Evolutionary conservation across 225 moss, liverwort and hornwort genomes (phyloP).

Genomic region (Lunularia cruciata): DNA sequence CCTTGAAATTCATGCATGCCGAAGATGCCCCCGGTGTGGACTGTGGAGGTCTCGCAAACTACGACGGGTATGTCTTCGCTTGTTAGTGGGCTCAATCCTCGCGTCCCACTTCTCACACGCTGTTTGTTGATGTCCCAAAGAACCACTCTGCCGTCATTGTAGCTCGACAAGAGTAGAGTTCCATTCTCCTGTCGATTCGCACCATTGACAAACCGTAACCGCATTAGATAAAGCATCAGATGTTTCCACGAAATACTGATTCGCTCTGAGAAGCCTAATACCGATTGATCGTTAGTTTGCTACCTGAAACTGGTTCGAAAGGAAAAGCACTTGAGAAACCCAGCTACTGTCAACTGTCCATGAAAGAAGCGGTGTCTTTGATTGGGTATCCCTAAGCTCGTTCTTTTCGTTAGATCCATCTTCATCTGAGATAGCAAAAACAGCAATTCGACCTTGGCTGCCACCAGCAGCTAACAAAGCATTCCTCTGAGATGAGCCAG

Average conservation of each 20-base stretch:
- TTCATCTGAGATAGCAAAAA: constrained; percentile 37
- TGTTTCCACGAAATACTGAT: too few species aligned
- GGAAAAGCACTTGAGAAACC: constrained; percentile 57
- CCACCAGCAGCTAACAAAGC: constrained; percentile 54
- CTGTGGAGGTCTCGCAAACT: constrained; percentile 33
- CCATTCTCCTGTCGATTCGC: constrained; percentile 27
- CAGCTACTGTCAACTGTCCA: constrained; percentile 51
- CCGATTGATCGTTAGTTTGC: not conserved
- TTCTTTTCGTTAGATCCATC: constrained; percentile 7
- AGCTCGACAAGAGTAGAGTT: constrained; percentile 51
- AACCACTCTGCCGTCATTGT: constrained; percentile 51
- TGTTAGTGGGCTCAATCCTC: constrained; percentile 15
- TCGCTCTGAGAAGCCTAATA: not conserved
- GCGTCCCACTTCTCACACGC: constrained; percentile 21
- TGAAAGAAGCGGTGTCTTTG: constrained; percentile 35
- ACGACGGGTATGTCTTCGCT: constrained; percentile 38
- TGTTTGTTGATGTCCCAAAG: constrained; percentile 59
- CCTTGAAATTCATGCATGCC: constrained; percentile 53
- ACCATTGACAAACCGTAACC: too few species aligned
- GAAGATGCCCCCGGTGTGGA: constrained; percentile 52
- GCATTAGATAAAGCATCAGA: too few species aligned
- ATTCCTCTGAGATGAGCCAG: constrained; percentile 14
- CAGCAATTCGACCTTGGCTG: constrained; percentile 45
- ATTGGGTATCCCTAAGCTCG: not conserved
- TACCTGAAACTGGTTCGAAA: constrained; percentile 53